These are phyloP conservation scores for Apophysomyces trapeziformis DNA, from an alignment of 371 early-diverging fungal genomes.

Conservation along the genomic window DNA sequence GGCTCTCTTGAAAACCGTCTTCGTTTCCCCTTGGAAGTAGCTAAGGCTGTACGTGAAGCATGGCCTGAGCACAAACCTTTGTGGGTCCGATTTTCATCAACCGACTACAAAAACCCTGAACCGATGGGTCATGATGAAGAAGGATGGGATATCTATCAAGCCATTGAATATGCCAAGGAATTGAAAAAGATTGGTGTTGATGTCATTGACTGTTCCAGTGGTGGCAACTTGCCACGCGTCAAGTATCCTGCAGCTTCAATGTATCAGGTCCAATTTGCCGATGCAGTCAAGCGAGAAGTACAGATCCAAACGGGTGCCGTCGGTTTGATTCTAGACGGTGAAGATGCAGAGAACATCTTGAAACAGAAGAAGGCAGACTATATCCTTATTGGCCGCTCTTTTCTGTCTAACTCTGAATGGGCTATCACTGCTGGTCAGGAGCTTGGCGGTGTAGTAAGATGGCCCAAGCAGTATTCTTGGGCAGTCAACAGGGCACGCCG, in stretches of 20 bases:
- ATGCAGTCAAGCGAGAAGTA: conserved; percentile 54
- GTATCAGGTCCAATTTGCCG: conserved; percentile 75
- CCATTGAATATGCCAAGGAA: conserved; percentile 56
- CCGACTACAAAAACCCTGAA: conserved; percentile 52
- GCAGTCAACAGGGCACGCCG: neutral
- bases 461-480: conserved; percentile 22
- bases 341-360: conserved; percentile 67
- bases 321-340: conserved; percentile 62
- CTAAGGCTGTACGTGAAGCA: conserved; percentile 51
- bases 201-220: conserved; percentile 70
- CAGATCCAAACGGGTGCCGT: conserved; percentile 64
- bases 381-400: conserved; percentile 67
- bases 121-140: conserved; percentile 30
- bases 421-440: conserved; percentile 48
- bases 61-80: conserved; percentile 76
- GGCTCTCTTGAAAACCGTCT: conserved; percentile 79
- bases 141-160: conserved; percentile 72
- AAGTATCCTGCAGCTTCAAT: conserved; percentile 14
- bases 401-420: conserved; percentile 63
- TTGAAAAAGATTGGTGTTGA: conserved; percentile 73
- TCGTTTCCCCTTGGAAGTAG: conserved; percentile 65
- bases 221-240: conserved; percentile 43
- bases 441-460: conserved; percentile 64
- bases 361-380: conserved; percentile 65
- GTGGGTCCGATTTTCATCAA: conserved; percentile 71